Percentiles rank a stretch among this genome's conserved stretches.
Conservation (phyloP, 768 basidiomycete genomes). For the Dentipellis sp. region DNA sequence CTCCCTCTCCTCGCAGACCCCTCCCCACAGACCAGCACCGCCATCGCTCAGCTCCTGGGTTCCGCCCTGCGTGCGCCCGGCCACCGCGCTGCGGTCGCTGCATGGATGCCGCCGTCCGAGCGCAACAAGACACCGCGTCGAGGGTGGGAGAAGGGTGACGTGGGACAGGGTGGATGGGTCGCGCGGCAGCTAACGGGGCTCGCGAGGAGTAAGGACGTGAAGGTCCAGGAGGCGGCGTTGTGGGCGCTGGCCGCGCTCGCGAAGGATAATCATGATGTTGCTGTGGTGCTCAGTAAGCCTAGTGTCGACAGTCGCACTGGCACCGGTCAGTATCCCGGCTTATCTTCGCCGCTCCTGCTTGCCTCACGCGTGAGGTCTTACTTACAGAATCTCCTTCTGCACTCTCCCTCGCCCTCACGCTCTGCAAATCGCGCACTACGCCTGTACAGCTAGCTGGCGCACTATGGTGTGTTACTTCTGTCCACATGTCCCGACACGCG, state of each 20-base stretch:
- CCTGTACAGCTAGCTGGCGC: conserved; percentile 66
- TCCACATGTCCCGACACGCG: background rate
- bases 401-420: conserved; percentile 35
- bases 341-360: background rate
- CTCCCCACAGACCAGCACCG: conserved; percentile 32
- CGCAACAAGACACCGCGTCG: conserved; percentile 48
- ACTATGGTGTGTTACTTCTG: conserved; percentile 40
- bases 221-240: conserved; percentile 62
- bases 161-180: conserved; percentile 50
- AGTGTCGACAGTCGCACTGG: conserved; percentile 2
- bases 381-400: conserved; percentile 21
- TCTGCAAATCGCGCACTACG: conserved; percentile 47
- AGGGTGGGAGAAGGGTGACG: conserved; percentile 64
- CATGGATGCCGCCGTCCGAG: conserved; percentile 56
- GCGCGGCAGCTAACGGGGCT: conserved; percentile 40
- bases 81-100: conserved; percentile 42
- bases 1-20: conserved; percentile 50
- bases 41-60: conserved; percentile 52
- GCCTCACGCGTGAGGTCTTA: background rate
- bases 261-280: conserved; percentile 50
- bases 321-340: conserved; percentile 1
- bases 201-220: conserved; percentile 41
- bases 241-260: conserved; percentile 56
- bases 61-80: conserved; percentile 36
- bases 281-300: conserved; percentile 36